phyloP scores from a whole-genome alignment of 2,329 filamentous ascomycete genomes.

The Trichoderma simmonsii region DNA sequence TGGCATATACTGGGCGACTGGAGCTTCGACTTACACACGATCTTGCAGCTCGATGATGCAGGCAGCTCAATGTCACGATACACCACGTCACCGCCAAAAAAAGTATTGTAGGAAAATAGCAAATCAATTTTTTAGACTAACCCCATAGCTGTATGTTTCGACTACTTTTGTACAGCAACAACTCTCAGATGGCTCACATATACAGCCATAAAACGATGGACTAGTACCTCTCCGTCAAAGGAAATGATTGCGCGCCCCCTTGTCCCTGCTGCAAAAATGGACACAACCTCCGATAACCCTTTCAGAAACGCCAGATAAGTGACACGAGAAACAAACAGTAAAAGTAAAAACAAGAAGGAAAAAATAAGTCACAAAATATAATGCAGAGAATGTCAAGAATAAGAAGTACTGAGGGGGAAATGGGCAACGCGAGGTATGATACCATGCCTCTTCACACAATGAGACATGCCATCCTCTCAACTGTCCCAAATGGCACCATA shows the following conservation, averaged over 20 bases:
- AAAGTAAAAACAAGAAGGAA: neutral
- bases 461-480: conserved; percentile 23
- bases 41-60: conserved; percentile 14
- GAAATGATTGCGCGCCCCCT: neutral
- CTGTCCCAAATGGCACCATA: conserved; percentile 73
- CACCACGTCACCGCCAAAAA: neutral
- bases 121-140: neutral
- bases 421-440: neutral
- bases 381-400: conserved; percentile 9
- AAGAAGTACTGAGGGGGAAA: neutral
- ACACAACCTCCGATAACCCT: neutral
- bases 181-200: neutral
- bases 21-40: conserved; percentile 1
- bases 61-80: neutral
- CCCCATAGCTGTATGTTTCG: neutral
- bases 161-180: neutral
- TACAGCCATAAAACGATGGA: neutral
- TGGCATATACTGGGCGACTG: conserved; percentile 7
- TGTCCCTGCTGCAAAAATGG: neutral
- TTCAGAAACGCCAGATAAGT: neutral
- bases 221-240: neutral
- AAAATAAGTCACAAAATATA: neutral
- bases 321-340: neutral
- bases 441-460: neutral
- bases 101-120: neutral